Base-by-base conservation (phyloP, 768 basidiomycete genomes). In the Pleurotus djamor region DNA sequence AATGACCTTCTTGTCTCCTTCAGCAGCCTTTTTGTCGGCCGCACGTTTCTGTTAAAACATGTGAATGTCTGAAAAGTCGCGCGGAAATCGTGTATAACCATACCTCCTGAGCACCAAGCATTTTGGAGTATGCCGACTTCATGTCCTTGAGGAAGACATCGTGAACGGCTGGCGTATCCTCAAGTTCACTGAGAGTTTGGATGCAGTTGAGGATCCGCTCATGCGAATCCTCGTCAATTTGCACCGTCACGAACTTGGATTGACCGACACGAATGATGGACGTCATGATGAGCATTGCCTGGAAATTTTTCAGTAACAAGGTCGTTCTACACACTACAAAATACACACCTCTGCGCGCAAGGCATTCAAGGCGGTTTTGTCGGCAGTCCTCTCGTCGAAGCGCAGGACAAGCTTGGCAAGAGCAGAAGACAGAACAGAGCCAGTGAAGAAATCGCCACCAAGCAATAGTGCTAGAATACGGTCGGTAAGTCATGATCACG, bases 241-340 rank as follows among this genome's bases (percentile, higher is more conserved):
- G 91, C 1, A 88, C 89, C 0, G 92, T 86, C 47, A 90, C 91
- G 65, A 96, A 96, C 69, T 96, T 96, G 57, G 94, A 96, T 75
- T 98, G 96, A 38, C 97, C 97, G 58, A 98, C 93, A 50, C 97
- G 94, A 69, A 98, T 92, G 69, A 95, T 81, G 7, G 95, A 97
- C 1, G 95, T 89, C 97, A 99, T 98, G 70, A 98, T 94, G 57
- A 99, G 82, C 92, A 99, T 98, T 4, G 92, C 87, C 90, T 92
- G 65, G 4, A 45, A 34, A 9, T 52, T 35, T 35, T 59, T 35
- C 63, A 57, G 17, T 8, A 28, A 28, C 21, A 28, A 28, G 21
- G 21, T 28, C 21, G 21, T 1, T 28, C 21, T 28, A 28, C 21
- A 28, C 21, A 28, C 21, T 28, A 28, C 21, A 28, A 28, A 28